Base-by-base conservation (phyloP, 1,284 basidiomycete species). In the Neonothopanus nambi region DNA sequence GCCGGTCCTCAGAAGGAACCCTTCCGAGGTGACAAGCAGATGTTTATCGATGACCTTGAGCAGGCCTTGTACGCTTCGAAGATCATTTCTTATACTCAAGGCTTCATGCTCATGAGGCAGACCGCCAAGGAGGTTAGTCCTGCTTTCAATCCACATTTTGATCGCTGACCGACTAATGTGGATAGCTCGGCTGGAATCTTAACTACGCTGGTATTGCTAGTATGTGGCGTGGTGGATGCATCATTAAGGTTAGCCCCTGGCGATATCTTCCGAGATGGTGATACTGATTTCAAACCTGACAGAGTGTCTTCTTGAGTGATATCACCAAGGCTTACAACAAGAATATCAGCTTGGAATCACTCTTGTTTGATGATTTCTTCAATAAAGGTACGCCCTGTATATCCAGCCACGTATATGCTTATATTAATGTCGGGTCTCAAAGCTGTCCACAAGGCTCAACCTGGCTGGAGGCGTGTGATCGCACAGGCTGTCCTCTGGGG, bases 211-310 rank as follows among this genome's bases (percentile, higher is more conserved):
- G 95, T 60, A 98, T 99, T 70, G 97, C 97, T 47, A 87, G 84
- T 63, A 99, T 99, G 94, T 99, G 97, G 97, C 93, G 96, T 67
- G 97, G 97, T 63, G 97, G 97, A 61, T 99, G 97, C 75, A 99
- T 99, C 74, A 99, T 99, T 84, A 94, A 95, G 82, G 85, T 79
- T 48, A 26, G 56, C 58, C 38, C 15, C 15, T 26, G 8, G n/a
- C n/a, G 30, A 13, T 15, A 49, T 52, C 44, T 40, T 2, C 37
- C 21, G 18, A 23, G 46, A 30, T 21, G 18, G 17, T 48, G 17
- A 9, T 51, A 26, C 15, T 15, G 21, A 23, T 55, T 12, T 54
- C 49, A 55, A 38, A 11, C 24, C 11, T 48, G 38, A 28, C 56
- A 84, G 88, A 90, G 87, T 65, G 95, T 98, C 68, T 98, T 98